Percentiles rank a stretch among this genome's conserved stretches.
phyloP scores from a whole-genome alignment of 2,329 filamentous ascomycete species.

The Amesomyces nigricolor region DNA sequence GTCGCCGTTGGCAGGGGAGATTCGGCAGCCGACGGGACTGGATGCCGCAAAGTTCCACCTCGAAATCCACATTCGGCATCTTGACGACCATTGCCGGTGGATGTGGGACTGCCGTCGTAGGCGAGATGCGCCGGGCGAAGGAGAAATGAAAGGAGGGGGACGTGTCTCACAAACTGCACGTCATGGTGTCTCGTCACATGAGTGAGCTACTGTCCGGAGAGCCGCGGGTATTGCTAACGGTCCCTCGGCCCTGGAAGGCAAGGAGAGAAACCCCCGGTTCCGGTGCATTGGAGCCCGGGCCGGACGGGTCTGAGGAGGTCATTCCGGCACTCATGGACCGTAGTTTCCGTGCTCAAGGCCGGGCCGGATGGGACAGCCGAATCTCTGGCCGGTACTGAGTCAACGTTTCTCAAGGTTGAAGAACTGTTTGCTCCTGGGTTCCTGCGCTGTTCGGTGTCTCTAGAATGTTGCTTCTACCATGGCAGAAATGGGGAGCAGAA shows the following conservation, averaged over 20 bases:
- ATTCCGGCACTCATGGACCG: constrained; percentile 9
- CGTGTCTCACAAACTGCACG: constrained; percentile 4
- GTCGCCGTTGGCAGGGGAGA: constrained; percentile 1
- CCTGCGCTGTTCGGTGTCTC: background rate
- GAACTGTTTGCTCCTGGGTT: constrained; percentile 3
- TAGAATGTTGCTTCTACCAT: too few relatives aligned
- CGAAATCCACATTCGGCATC: constrained; percentile 14
- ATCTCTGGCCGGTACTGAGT: background rate
- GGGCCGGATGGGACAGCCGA: background rate
- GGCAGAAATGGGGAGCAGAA: background rate
- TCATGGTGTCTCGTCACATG: constrained; percentile 5
- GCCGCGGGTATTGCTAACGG: background rate
- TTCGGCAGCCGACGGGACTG: constrained; percentile 16
- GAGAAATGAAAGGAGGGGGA: background rate
- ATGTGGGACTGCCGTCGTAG: background rate
- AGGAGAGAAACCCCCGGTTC: background rate
- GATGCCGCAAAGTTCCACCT: constrained; percentile 10
- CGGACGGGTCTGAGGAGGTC: background rate
- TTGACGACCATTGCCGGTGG: constrained; percentile 12
- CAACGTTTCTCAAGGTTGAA: constrained; percentile 7
- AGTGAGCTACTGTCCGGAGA: background rate
- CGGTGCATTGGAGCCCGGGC: constrained; percentile 1
- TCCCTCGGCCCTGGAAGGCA: background rate
- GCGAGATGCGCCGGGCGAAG: background rate
- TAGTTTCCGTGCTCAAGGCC: constrained; percentile 6